Conservation (phyloP, 805 yeast genomes). For the Metschnikowia koreensis region DNA sequence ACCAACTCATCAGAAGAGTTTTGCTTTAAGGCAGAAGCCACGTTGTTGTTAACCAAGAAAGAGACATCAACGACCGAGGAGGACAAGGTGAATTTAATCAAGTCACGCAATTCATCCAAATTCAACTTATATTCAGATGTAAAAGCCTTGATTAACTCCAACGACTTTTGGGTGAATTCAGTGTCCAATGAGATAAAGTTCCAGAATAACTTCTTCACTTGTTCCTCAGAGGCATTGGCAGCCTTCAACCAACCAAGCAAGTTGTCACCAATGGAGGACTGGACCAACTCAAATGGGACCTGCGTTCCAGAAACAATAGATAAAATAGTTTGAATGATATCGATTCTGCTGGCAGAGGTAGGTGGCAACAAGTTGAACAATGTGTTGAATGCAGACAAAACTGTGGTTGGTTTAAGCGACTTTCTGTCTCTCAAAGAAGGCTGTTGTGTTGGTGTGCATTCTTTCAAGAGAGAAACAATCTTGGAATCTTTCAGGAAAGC, state of each 20-base stretch:
- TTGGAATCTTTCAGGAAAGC: conserved; percentile 26
- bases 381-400: conserved; percentile 40
- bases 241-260: conserved; percentile 36
- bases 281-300: conserved; percentile 33
- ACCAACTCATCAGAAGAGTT: conserved; percentile 29
- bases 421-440: conserved; percentile 45
- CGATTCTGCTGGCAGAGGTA: conserved; percentile 30
- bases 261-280: conserved; percentile 35
- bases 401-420: conserved; percentile 40
- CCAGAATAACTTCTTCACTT: conserved; percentile 36
- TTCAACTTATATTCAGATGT: conserved; percentile 26
- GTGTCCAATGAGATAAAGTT: conserved; percentile 36
- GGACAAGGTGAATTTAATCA: conserved; percentile 37
- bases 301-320: conserved; percentile 28
- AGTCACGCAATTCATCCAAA: conserved; percentile 26
- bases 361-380: conserved; percentile 42
- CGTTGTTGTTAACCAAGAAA: conserved; percentile 41
- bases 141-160: conserved; percentile 36
- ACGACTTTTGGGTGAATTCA: conserved; percentile 28
- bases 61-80: conserved; percentile 40
- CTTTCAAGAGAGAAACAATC: conserved; percentile 29
- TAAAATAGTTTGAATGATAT: conserved; percentile 33
- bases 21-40: conserved; percentile 31
- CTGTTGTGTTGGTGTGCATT: conserved; percentile 34
- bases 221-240: conserved; percentile 30